A percentile compares a stretch with the other conserved stretches of the same genome.
Conservation (phyloP, 257 asterid genomes). For the Nicotiana paniculata region DNA sequence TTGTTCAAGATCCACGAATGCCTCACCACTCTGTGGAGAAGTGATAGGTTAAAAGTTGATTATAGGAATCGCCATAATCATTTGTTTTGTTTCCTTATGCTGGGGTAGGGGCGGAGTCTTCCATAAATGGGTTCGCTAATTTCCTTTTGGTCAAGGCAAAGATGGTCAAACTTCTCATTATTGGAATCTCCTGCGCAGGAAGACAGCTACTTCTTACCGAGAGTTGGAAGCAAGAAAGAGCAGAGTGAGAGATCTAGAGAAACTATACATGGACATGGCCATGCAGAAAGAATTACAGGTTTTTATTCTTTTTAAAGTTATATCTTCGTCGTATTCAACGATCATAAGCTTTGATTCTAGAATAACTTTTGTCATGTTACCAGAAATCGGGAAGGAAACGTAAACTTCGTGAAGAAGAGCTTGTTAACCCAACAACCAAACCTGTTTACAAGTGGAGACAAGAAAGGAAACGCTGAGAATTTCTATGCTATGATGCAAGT, state of each 20-base stretch:
- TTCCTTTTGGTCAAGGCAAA: neutral
- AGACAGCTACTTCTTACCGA: constrained; percentile 49
- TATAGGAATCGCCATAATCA: neutral
- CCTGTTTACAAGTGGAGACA: constrained; percentile 78
- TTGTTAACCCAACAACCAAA: constrained; percentile 43
- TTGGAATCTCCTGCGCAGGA: constrained; percentile 34
- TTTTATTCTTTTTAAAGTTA: neutral
- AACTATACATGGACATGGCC: constrained; percentile 64
- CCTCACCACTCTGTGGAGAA: neutral
- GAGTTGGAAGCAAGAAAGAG: constrained; percentile 70
- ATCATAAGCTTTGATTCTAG: neutral
- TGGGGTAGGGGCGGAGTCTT: neutral
- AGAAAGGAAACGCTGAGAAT: constrained; percentile 55
- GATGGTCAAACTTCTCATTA: neutral
- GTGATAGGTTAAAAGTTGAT: neutral
- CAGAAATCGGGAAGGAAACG: constrained; percentile 88
- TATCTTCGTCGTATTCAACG: neutral
- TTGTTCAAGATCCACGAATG: too few relatives aligned
- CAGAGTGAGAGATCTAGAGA: constrained; percentile 66
- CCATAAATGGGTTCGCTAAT: rapidly evolving
- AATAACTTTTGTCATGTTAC: neutral
- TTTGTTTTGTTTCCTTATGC: neutral
- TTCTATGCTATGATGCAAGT: neutral
- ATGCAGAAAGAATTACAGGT: constrained; percentile 92
- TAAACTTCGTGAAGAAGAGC: constrained; percentile 79